phyloP scores from a whole-genome alignment of 495 filamentous ascomycete species.

The Neurospora discreta region DNA sequence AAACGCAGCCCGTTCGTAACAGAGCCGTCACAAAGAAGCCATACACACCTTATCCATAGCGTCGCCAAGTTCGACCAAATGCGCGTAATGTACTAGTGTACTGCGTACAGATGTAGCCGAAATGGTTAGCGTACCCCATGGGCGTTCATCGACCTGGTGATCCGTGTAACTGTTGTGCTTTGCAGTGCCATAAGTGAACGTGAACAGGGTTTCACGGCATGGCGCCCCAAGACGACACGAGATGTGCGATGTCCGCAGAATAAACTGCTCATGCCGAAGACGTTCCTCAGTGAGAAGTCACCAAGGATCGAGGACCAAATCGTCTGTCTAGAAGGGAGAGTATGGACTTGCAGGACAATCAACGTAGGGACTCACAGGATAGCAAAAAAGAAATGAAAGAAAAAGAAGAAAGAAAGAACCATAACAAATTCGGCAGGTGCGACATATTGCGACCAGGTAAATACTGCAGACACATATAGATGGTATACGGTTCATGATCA shows the following conservation, averaged over 20 bases:
- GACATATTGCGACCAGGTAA: background rate
- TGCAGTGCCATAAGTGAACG: background rate
- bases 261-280: background rate
- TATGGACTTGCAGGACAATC: background rate
- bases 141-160: background rate
- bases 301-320: background rate
- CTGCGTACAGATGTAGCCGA: background rate
- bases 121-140: background rate
- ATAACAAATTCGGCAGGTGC: background rate
- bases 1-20: background rate
- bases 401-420: too few relatives aligned
- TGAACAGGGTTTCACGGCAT: background rate
- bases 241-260: background rate
- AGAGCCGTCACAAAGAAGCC: background rate
- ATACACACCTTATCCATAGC: background rate
- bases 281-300: background rate
- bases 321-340: background rate
- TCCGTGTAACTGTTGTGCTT: background rate
- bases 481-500: background rate
- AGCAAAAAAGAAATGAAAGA: too few relatives aligned
- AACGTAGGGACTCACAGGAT: too few relatives aligned
- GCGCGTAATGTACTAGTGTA: background rate
- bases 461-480: background rate
- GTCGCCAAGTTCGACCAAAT: background rate
- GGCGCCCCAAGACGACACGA: background rate